A percentile compares a stretch with the other conserved stretches of the same genome.
These are phyloP conservation scores for Posidonia australis DNA, from an alignment of 106 monocot species.

Conservation along the genomic window DNA sequence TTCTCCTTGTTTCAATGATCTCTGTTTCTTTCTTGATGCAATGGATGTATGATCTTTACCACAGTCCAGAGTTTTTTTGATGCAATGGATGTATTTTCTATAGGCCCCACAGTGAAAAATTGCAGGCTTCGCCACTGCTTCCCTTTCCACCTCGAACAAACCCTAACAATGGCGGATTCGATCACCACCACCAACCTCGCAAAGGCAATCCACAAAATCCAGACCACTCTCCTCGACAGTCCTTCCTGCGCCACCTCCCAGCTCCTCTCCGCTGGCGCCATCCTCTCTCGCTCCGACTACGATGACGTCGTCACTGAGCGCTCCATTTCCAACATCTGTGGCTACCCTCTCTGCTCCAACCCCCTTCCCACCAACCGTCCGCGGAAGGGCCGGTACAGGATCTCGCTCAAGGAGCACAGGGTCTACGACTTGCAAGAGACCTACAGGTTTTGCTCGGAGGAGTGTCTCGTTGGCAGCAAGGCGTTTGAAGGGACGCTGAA, in stretches of 20 bases:
- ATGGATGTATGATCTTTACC: no score
- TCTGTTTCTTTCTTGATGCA: no score
- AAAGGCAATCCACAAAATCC: conserved; percentile 39
- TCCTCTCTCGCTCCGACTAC: conserved; percentile 70
- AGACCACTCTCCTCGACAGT: conserved; percentile 43
- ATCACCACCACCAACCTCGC: conserved; percentile 5
- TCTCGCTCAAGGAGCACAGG: conserved; percentile 68
- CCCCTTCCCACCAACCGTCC: conserved; percentile 19
- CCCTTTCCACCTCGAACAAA: background rate
- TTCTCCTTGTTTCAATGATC: no score
- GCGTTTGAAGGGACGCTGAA: conserved; percentile 30
- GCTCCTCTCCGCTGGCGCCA: conserved; percentile 37
- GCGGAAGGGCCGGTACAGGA: conserved; percentile 37
- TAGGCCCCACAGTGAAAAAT: no score
- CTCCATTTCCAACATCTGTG: conserved; percentile 55
- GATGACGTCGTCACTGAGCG: conserved; percentile 75
- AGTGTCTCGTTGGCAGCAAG: conserved; percentile 46
- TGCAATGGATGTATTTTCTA: no score
- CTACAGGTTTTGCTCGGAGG: conserved; percentile 56
- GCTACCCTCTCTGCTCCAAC: conserved; percentile 55
- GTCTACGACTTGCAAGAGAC: conserved; percentile 81
- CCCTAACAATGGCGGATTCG: conserved; percentile 4
- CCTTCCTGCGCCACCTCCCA: conserved; percentile 24
- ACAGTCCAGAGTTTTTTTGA: no score
- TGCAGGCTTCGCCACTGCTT: no score